Evolutionary conservation across 2,329 filamentous ascomycete genomes (phyloP).

Genomic region (Byssoonygena ceratinophila): DNA sequence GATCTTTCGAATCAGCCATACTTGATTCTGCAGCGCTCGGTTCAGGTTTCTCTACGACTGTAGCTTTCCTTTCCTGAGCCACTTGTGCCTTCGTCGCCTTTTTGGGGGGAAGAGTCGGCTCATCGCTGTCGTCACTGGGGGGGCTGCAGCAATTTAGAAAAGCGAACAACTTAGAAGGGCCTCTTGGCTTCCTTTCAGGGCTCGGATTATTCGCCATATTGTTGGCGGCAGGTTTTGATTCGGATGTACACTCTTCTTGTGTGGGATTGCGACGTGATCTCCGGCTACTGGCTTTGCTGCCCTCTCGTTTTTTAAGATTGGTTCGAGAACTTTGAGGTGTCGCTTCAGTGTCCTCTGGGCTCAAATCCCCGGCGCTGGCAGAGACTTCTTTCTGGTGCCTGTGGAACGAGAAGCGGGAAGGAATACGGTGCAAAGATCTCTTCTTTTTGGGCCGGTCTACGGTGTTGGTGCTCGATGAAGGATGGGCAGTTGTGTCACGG

Average conservation of each 20-base stretch:
- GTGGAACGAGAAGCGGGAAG: slow-evolving; percentile 33
- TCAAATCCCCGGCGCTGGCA: slow-evolving; percentile 27
- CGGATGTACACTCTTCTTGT: slow-evolving; percentile 19
- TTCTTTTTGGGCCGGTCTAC: slow-evolving; percentile 28
- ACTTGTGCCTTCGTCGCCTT: slow-evolving; percentile 34
- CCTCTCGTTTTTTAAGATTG: slow-evolving; percentile 43
- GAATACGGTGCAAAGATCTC: slow-evolving; percentile 28
- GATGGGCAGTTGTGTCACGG: neutral
- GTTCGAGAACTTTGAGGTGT: slow-evolving; percentile 43
- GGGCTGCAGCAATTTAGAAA: slow-evolving; percentile 42
- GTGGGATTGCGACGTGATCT: slow-evolving; percentile 30
- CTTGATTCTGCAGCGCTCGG: slow-evolving; percentile 31
- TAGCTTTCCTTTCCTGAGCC: slow-evolving; percentile 27
- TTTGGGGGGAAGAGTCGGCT: slow-evolving; percentile 37
- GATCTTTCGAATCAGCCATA: slow-evolving; percentile 32
- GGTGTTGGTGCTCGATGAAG: slow-evolving; percentile 1
- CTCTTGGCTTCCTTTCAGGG: slow-evolving; percentile 33
- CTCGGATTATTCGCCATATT: slow-evolving; percentile 27
- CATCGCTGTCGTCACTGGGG: slow-evolving; percentile 36
- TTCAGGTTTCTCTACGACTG: slow-evolving; percentile 30
- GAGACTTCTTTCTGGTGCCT: slow-evolving; percentile 27
- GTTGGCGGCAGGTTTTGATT: slow-evolving; percentile 23
- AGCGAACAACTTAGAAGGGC: slow-evolving; percentile 34
- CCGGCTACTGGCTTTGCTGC: slow-evolving; percentile 53
- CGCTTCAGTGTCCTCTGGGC: slow-evolving; percentile 41